Percentiles rank a stretch among this genome's conserved stretches.
Conservation (phyloP, 176 grass and related monocot species). For the Dactylis glomerata region DNA sequence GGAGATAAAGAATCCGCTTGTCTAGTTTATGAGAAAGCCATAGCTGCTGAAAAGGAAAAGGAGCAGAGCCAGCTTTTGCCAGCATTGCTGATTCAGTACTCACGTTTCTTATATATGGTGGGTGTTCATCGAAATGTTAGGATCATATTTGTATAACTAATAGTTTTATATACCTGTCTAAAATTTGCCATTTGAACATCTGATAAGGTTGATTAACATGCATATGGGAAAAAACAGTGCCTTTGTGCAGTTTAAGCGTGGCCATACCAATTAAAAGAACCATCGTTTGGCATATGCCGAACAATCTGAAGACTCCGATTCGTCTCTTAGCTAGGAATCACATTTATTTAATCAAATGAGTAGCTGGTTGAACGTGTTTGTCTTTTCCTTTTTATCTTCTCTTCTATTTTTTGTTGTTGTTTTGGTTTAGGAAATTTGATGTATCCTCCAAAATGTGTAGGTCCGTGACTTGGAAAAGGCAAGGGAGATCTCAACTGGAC, state of each 20-base stretch:
- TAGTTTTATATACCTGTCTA: neutral
- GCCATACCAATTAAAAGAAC: neutral
- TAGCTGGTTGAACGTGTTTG: neutral
- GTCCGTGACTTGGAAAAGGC: slow-evolving; percentile 72
- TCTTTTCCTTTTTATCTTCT: neutral
- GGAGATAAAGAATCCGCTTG: slow-evolving; percentile 71
- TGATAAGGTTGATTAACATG: neutral
- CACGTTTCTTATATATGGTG: slow-evolving; percentile 90
- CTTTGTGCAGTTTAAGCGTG: neutral
- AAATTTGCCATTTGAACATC: neutral
- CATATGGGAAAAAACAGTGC: neutral
- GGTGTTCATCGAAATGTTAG: neutral
- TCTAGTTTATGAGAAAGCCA: slow-evolving; percentile 82
- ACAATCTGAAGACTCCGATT: neutral
- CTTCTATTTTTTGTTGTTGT: neutral
- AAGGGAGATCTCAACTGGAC: slow-evolving; percentile 59
- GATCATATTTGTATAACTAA: neutral
- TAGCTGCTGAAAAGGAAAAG: slow-evolving; percentile 69
- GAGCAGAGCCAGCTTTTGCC: slow-evolving; percentile 71
- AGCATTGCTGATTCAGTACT: slow-evolving; percentile 69
- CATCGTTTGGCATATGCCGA: neutral
- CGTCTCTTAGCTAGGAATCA: neutral
- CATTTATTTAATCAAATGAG: neutral
- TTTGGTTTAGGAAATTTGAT: slow-evolving; percentile 20
- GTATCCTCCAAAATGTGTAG: slow-evolving; percentile 43